Evolutionary conservation across 257 asterid species (phyloP), one percentile per base, ranked within the genome.

Genomic region (Handroanthus guayacan): DNA sequence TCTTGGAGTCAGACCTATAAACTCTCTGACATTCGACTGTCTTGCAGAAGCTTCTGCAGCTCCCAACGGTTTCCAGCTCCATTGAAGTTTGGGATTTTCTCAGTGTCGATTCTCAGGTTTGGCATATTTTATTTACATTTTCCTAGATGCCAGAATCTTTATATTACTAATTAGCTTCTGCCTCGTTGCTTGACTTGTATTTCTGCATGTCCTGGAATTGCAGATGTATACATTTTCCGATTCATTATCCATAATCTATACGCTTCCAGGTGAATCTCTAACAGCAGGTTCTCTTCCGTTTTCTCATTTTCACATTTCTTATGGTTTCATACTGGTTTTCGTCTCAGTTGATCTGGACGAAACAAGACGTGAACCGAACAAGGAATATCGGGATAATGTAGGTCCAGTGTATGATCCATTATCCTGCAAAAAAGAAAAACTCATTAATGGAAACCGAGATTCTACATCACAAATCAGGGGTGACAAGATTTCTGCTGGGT

Each of bases 31-130:
- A 64, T 74, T 73, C 78, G 48, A 34, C 67, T 78, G 37, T 75
- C 74, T 63, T 85, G 81, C 94, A 95, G 99, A 90, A 88, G 62
- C 97, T 95, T 84, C 82, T 95, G 89, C 95, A 84, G 89, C 91
- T 93, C 76, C 97, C 98, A 9, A 84, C 90, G 73, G 86, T 93
- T 85, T 95, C 98, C 57, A 78, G 90, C 79, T 89, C 98, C 44
- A 91, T 95, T 71, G 99, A 95, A 87, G 94, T 93, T 73, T 95
- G 99, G 99, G 98, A 95, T 87, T 95, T 95, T 85, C 97, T 91
- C 60, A 95, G 97, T 71, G 96, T 95, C 67, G 98, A 95, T 89
- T 95, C 99, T 84, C 99, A 95, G 99, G 98, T 93, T 78, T 57
- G 75, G 75, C 67, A 60, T 79, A 51, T 74, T 65, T 72, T 76